phyloP scores from a whole-genome alignment of 2,329 filamentous ascomycete species.

The Aspergillus japonicus region DNA sequence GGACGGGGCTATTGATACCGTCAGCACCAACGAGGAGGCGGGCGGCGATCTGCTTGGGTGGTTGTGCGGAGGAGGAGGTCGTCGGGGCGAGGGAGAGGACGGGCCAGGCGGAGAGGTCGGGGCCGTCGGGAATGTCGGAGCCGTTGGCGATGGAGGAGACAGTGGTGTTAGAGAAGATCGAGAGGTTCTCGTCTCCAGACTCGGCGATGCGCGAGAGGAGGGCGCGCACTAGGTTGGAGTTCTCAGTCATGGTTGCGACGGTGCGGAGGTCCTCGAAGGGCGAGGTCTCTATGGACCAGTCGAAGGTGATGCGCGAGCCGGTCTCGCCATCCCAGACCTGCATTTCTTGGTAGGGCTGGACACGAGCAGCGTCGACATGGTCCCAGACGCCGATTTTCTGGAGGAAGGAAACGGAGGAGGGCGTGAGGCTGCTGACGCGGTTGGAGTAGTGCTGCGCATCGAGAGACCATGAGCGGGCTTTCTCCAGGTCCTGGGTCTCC shows the following conservation, averaged over 20 bases:
- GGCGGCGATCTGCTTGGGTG: slow-evolving; percentile 64
- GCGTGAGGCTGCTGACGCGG: slow-evolving; percentile 91
- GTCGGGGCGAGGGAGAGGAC: slow-evolving; percentile 69
- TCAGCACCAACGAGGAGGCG: slow-evolving; percentile 89
- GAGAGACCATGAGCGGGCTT: slow-evolving; percentile 65
- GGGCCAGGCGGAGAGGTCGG: slow-evolving; percentile 85
- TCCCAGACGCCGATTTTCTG: slow-evolving; percentile 81
- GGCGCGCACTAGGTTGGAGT: slow-evolving; percentile 79
- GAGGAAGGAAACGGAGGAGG: slow-evolving; percentile 79
- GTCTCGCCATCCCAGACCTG: slow-evolving; percentile 97
- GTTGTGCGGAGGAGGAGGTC: slow-evolving; percentile 19
- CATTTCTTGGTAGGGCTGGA: slow-evolving; percentile 93
- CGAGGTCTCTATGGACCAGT: slow-evolving; percentile 59
- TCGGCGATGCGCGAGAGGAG: slow-evolving; percentile 70
- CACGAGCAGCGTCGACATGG: slow-evolving; percentile 68
- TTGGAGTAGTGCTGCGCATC: slow-evolving; percentile 76
- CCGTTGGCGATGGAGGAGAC: slow-evolving; percentile 81
- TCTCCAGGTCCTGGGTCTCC: slow-evolving; percentile 80
- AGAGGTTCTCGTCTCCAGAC: slow-evolving; percentile 58
- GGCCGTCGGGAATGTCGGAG: slow-evolving; percentile 60
- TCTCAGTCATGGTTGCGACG: slow-evolving; percentile 97
- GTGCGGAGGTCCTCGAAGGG: slow-evolving; percentile 54
- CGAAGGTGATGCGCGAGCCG: slow-evolving; percentile 83
- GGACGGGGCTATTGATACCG: slow-evolving; percentile 90
- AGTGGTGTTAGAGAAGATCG: slow-evolving; percentile 71